A percentile compares a stretch with the other conserved stretches of the same genome.
These are phyloP conservation scores for Parvularia atlantis DNA, from an alignment of 78 protist genomes.

Conservation along the genomic window DNA sequence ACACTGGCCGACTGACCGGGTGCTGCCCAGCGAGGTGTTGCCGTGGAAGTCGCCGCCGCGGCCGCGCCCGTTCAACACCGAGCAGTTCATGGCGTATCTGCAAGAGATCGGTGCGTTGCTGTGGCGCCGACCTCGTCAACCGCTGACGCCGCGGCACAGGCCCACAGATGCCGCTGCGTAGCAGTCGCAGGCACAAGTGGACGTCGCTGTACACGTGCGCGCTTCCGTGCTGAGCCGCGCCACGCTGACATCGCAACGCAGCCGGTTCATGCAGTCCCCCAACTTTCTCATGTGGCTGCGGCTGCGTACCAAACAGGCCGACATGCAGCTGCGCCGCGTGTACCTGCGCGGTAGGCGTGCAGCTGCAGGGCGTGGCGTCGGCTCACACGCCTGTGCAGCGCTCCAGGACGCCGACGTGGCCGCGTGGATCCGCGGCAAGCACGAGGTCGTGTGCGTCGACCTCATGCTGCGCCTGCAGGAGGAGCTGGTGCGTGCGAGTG, in stretches of 20 bases:
- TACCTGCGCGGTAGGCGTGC: too few species aligned
- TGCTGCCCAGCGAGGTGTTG: neutral
- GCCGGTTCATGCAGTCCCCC: neutral
- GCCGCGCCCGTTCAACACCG: neutral
- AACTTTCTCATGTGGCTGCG: neutral
- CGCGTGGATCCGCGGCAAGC: neutral
- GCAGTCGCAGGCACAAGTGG: too few species aligned
- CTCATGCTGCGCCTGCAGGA: neutral
- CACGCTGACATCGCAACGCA: too few species aligned
- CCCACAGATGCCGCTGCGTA: neutral
- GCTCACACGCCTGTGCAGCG: too few species aligned
- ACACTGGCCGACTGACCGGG: too few species aligned
- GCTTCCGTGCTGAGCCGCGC: too few species aligned
- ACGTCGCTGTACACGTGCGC: too few species aligned
- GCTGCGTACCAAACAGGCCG: neutral
- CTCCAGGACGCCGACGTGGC: neutral
- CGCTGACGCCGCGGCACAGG: neutral
- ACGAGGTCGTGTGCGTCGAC: neutral
- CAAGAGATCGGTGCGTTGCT: neutral
- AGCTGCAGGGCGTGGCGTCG: too few species aligned
- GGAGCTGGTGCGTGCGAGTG: neutral
- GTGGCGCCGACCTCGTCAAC: neutral
- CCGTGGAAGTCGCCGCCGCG: neutral
- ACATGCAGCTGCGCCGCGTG: neutral
- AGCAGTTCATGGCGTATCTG: neutral